These are phyloP conservation scores for Candida pini DNA, from an alignment of 805 yeast genomes.

Conservation along the genomic window DNA sequence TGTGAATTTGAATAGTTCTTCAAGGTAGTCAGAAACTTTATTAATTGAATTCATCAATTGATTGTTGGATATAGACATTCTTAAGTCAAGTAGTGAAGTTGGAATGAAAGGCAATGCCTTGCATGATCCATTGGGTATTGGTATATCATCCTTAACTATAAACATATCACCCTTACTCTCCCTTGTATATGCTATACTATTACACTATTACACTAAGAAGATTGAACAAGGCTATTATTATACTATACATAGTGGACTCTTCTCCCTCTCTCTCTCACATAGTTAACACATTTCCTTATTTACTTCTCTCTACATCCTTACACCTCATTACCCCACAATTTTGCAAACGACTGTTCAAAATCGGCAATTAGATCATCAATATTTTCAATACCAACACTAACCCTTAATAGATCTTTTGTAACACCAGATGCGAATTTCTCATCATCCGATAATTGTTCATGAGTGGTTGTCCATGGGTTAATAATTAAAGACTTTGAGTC, in stretches of 20 bases:
- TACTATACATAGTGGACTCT: too few relatives aligned
- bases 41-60: conserved; percentile 22
- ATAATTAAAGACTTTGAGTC: conserved; percentile 93
- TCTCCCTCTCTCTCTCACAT: too few relatives aligned
- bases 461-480: conserved; percentile 95
- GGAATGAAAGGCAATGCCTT: conserved; percentile 7
- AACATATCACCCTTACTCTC: too few relatives aligned
- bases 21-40: conserved; percentile 19
- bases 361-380: conserved; percentile 89
- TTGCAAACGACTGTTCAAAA: conserved; percentile 77
- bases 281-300: too few relatives aligned
- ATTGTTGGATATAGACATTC: conserved; percentile 11
- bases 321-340: too few relatives aligned
- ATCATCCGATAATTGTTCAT: conserved; percentile 79
- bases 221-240: too few relatives aligned
- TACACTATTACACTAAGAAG: too few relatives aligned
- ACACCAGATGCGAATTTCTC: conserved; percentile 86
- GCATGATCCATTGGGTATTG: not conserved
- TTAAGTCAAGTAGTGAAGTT: conserved; percentile 7
- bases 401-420: conserved; percentile 80
- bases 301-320: too few relatives aligned
- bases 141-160: too few relatives aligned
- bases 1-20: conserved; percentile 13
- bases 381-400: conserved; percentile 86
- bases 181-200: too few relatives aligned